Conservation (phyloP, 345 rosid species). For the Acer negundo region DNA sequence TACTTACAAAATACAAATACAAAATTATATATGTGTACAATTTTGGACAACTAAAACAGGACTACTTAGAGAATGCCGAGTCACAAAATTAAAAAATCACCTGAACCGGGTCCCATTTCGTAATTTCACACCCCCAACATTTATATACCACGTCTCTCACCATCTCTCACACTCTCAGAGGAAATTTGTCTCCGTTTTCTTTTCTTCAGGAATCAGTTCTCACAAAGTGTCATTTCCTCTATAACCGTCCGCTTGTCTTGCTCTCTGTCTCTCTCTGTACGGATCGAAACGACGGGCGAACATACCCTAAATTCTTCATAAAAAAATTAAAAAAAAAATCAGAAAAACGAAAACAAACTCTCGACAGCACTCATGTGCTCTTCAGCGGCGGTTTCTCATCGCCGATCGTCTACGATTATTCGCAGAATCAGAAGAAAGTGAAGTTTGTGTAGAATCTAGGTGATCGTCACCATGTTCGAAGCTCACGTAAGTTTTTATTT, state of each 20-base stretch:
- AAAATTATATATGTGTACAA: too few relatives aligned
- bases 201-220: neutral
- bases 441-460: neutral
- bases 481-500: constrained; percentile 63
- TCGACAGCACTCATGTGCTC: neutral
- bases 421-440: constrained; percentile 29
- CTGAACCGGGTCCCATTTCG: neutral
- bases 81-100: neutral
- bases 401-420: constrained; percentile 39
- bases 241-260: constrained; percentile 46
- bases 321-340: neutral
- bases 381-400: constrained; percentile 34
- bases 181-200: neutral
- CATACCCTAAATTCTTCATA: constrained; percentile 16
- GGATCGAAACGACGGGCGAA: constrained; percentile 20
- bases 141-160: neutral
- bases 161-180: neutral
- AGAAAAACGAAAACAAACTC: neutral
- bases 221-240: neutral
- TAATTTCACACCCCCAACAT: neutral
- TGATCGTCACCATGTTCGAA: constrained; percentile 76
- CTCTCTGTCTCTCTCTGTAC: neutral
- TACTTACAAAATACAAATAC: too few relatives aligned
- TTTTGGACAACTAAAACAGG: too few relatives aligned
- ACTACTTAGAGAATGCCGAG: neutral